These are phyloP conservation scores for Silene latifolia DNA, from an alignment of 148 eudicot genomes.

Conservation along the genomic window DNA sequence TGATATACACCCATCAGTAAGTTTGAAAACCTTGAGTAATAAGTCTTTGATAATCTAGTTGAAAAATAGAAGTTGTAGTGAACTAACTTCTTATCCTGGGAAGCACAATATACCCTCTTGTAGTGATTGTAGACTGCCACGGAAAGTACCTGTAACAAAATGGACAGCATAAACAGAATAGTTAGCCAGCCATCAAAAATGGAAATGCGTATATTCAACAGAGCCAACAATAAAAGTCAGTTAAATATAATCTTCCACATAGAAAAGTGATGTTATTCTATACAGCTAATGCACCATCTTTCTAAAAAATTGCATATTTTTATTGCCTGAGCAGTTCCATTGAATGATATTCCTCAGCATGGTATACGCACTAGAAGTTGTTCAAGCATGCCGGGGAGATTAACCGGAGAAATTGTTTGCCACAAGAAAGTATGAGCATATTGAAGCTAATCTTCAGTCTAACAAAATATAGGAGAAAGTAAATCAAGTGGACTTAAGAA, in stretches of 20 bases:
- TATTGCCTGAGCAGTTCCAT: not conserved
- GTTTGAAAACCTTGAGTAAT: constrained; percentile 18
- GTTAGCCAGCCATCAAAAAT: constrained; percentile 21
- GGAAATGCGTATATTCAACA: not conserved
- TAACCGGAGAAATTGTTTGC: not conserved
- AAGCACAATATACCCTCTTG: constrained; percentile 72
- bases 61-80: constrained; percentile 3
- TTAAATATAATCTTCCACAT: not conserved
- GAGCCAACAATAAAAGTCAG: not conserved
- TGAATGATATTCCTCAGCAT: not conserved
- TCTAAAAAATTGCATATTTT: not conserved
- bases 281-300: not conserved
- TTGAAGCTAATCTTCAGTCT: not conserved
- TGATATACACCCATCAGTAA: constrained; percentile 36
- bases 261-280: not conserved
- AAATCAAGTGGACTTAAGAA: not conserved
- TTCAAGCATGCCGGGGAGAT: not conserved
- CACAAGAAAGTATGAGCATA: not conserved
- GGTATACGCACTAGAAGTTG: not conserved
- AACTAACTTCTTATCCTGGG: constrained; percentile 52
- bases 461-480: not conserved
- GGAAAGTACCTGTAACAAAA: constrained; percentile 75
- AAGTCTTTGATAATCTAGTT: constrained; percentile 23
- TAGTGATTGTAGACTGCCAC: constrained; percentile 98
- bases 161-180: constrained; percentile 31